A percentile compares a stretch with the other conserved stretches of the same genome.
phyloP scores from a whole-genome alignment of 2,329 filamentous ascomycete genomes.

The Ramichloridium luteum region DNA sequence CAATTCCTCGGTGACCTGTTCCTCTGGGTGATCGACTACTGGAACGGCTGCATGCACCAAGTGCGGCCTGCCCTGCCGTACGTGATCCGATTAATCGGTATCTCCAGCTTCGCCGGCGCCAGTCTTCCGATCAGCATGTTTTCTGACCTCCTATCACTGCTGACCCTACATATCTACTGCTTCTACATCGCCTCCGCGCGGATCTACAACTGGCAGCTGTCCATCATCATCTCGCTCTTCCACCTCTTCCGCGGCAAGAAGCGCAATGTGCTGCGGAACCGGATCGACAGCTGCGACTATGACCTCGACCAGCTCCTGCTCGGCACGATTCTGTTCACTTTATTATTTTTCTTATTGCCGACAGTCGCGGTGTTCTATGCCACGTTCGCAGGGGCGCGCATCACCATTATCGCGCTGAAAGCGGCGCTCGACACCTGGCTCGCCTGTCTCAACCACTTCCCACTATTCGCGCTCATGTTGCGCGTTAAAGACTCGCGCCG shows the following conservation, averaged over 20 bases:
- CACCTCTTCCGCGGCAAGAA: constrained; percentile 98
- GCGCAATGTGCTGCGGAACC: constrained; percentile 88
- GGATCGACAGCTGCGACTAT: constrained; percentile 98
- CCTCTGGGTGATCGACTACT: constrained; percentile 97
- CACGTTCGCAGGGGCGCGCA: constrained; percentile 85
- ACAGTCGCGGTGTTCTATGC: constrained; percentile 95
- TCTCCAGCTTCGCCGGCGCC: constrained; percentile 87
- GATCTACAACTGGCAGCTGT: constrained; percentile 98
- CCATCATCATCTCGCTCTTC: constrained; percentile 92
- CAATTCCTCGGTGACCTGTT: constrained; percentile 92
- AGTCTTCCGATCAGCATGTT: constrained; percentile 95
- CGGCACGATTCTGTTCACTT: constrained; percentile 89
- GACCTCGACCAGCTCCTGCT: constrained; percentile 93
- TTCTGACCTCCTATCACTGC: constrained; percentile 78
- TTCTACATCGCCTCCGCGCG: constrained; percentile 95
- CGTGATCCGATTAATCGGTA: constrained; percentile 84
- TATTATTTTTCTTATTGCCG: constrained; percentile 87
- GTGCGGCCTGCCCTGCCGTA: constrained; percentile 70
- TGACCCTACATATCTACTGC: constrained; percentile 93
- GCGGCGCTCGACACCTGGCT: constrained; percentile 81
- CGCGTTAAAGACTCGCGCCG: constrained; percentile 83
- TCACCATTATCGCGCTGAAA: constrained; percentile 89
- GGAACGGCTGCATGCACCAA: constrained; percentile 70
- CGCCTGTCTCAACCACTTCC: constrained; percentile 93
- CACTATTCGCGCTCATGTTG: constrained; percentile 92